Evolutionary conservation across 23 red algal species (phyloP), one percentile per base, ranked within the genome.

Genomic region (Chondrus crispus): DNA sequence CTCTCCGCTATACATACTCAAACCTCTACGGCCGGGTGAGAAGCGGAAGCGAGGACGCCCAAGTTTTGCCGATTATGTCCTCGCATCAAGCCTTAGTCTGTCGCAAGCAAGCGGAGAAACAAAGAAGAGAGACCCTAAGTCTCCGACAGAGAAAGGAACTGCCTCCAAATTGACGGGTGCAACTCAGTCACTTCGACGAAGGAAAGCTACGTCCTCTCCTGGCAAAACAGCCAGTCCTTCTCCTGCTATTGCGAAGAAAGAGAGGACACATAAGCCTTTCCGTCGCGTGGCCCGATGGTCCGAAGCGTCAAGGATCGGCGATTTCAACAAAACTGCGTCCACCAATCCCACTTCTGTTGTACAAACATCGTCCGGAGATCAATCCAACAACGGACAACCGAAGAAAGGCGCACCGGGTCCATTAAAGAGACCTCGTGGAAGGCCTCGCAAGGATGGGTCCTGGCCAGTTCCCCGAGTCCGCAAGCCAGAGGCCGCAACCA

Each of bases 391-490:
- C 60, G 60, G 8, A 19, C 60, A n/a, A 12, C 60, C 35, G 60
- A 66, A 7, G 60, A 66, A 66, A 22, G 60, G 35, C 1, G 18
- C 26, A 8, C 26, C 60, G 18, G 20, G 45, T 68, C 46, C 69
- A 20, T 44, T 90, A 13, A 90, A 78, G 32, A 90, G 87, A 64
- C 87, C 87, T 12, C 68, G 87, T 52, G 87, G 87, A 6, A 49
- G 87, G 11, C 87, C 87, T n/a, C 87, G 87, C 54, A 90, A 90
- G 42, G 87, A 90, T 66, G 72, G 71, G 13, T 90, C 87, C 9
- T 90, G 87, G 87, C 71, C 87, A 7, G 35, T 81, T 78, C 29
- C 54, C 2, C 87, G 74, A 40, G 49, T 10, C 48, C 74, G 52
- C 14, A 44, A 39, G 51, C 55, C 48, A 22, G 30, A 64, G 4